Conservation (phyloP, 2,329 filamentous ascomycete species). For the Thermochaetoides dissita region DNA sequence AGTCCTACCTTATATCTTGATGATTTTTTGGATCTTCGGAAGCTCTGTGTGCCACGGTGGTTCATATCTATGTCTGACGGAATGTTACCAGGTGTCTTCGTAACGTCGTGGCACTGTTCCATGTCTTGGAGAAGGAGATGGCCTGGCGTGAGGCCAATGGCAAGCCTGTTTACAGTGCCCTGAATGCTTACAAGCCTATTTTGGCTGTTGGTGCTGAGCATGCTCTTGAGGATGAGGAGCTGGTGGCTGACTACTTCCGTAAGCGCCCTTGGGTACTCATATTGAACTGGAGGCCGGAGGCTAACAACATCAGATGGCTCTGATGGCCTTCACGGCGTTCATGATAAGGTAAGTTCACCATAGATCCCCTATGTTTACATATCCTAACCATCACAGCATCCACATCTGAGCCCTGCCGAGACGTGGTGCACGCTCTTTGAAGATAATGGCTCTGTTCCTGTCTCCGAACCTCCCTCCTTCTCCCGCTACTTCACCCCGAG, state of each 20-base stretch:
- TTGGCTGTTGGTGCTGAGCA: conserved; percentile 79
- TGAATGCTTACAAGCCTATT: conserved; percentile 62
- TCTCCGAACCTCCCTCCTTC: conserved; percentile 28
- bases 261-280: conserved; percentile 8
- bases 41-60: neutral
- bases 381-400: conserved; percentile 34
- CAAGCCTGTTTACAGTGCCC: conserved; percentile 54
- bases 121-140: conserved; percentile 79
- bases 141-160: conserved; percentile 64
- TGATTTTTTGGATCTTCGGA: neutral
- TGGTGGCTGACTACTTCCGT: conserved; percentile 84
- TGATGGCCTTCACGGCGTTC: conserved; percentile 66
- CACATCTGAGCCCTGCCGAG: conserved; percentile 59
- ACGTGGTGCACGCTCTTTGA: conserved; percentile 60
- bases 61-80: conserved; percentile 4
- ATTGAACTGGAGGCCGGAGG: neutral
- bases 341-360: conserved; percentile 34
- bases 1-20: neutral
- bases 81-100: conserved; percentile 52
- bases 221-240: conserved; percentile 66
- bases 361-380: neutral
- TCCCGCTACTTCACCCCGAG: conserved; percentile 62
- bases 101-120: conserved; percentile 82
- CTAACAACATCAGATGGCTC: conserved; percentile 38
- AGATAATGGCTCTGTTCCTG: conserved; percentile 17